Evolutionary conservation across 1,284 basidiomycete genomes (phyloP), one percentile per base, ranked within the genome.

Genomic region (Ustilago curta): DNA sequence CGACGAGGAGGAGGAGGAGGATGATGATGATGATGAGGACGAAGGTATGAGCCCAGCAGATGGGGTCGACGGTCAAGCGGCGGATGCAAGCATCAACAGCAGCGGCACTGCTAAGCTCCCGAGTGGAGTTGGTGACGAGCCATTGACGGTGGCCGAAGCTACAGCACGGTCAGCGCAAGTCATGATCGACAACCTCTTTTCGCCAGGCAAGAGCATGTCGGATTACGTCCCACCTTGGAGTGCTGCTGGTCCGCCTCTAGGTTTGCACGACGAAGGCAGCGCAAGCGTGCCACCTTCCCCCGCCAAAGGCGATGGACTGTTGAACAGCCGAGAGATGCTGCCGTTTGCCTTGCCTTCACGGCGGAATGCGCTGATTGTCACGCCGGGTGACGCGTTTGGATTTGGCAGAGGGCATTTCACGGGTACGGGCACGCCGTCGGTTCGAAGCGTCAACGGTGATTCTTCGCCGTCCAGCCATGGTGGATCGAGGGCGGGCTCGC

Each of bases 271-370:
- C 14, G 76, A 70, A 19, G 55, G 42, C 7, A 35, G 45, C 7
- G 39, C 42, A 2, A 64, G 58, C 7, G 70, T 45, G 5, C 70
- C 69, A 7, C 62, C 71, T 4, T 67, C 64, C 4, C 64, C 70
- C 5, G 42, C 71, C 1, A 70, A 71, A 51, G 55, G 32, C 2
- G 64, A 66, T 32, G 61, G 66, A 2, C 21, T 68, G 58, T 87
- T 97, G 62, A 94, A 97, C 84, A 93, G 92, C 23, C 89, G 94
- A 65, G 90, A 93, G 84, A 97, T 97, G 94, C 89, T 98, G 14
- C 94, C 93, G 0, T 88, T 97, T 53, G 88, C 91, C 18, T 89
- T 97, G 49, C 95, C 95, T 4, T 90, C 90, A 4, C 90, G 93
- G 77, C 91, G 91, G 31, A 89, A 89, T 27, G 88, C 92, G 81